A percentile compares a stretch with the other conserved stretches of the same genome.
Evolutionary conservation across 1,139 yeast species (phyloP).

Genomic region (Suhomyces taliae): DNA sequence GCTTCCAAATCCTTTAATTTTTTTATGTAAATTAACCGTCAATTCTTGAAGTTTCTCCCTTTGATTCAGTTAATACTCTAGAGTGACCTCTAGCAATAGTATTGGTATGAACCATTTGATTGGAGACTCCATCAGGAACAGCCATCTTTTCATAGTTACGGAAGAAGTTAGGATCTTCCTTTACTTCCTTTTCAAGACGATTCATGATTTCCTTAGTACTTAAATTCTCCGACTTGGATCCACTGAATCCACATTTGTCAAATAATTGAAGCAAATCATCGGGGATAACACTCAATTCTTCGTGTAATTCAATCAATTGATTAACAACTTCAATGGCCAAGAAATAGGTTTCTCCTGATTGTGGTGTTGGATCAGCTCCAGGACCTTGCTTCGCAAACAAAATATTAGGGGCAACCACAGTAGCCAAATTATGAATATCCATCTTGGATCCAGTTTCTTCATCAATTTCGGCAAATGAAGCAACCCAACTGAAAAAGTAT

Average conservation of each 20-base stretch:
- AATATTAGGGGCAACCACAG: conserved; percentile 93
- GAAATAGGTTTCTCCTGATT: conserved; percentile 72
- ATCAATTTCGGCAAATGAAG: conserved; percentile 89
- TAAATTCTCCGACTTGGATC: conserved; percentile 19
- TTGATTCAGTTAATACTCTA: conserved; percentile 28
- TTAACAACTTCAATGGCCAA: conserved; percentile 90
- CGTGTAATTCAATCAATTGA: conserved; percentile 79
- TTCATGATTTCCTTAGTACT: conserved; percentile 41
- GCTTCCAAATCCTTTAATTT: too few relatives aligned
- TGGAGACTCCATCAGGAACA: conserved; percentile 19
- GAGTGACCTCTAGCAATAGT: conserved; percentile 39
- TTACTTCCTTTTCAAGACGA: conserved; percentile 31
- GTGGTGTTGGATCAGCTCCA: conserved; percentile 24
- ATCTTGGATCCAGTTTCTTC: conserved; percentile 90
- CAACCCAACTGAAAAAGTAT: conserved; percentile 90
- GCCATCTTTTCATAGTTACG: conserved; percentile 23
- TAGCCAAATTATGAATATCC: conserved; percentile 94
- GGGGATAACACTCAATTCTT: conserved; percentile 79
- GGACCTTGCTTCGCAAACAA: conserved; percentile 51
- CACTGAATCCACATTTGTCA: conserved; percentile 35
- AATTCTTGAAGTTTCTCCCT: conserved; percentile 26
- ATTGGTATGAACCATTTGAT: conserved; percentile 33
- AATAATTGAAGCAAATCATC: conserved; percentile 44
- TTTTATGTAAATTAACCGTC: conserved; percentile 3
- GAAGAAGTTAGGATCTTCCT: conserved; percentile 34